Base-by-base conservation (phyloP, 2,329 filamentous ascomycete species). In the Orbilia quercus region DNA sequence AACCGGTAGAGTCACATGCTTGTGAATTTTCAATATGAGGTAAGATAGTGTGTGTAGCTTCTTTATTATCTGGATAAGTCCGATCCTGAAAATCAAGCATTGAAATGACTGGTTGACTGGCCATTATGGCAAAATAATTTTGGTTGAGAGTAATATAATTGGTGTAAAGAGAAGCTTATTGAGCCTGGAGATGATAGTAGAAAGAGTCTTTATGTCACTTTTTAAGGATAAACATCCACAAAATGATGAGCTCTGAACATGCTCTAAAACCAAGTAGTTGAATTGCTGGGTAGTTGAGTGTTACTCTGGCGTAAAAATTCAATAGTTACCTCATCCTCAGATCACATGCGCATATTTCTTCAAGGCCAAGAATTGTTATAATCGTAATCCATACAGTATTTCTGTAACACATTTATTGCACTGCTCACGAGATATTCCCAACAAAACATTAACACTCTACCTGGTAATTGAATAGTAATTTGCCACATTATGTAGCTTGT, bases 211-310 rank as follows among this genome's bases (percentile, higher is more conserved):
- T 11, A 23, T 20, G 6, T 20, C 18, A 20, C 14, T 11, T 7
- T 23, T 48, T 48, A 20, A 48, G 44, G 44, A 48, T 20, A 48
- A n/a, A 20, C 18, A 48, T 48, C 18, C 44, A 48, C 23, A 48
- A 48, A n/a, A 3, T 48, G 11, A 48, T n/a, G 18, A 48, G 5
- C 6, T 7, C 6, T 44, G 6, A 44, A 18, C 40, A 7, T 44
- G 40, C 44, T 48, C 44, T 48, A 23, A 48, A 48, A 48, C 44
- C 18, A 23, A 48, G 18, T 20, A 20, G 23, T 48, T 23, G 18
- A 44, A 48, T 23, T 23, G 44, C 44, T 48, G 44, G 11, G 11
- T 48, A 23, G 44, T 48, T 48, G 20, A 48, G 18, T 20, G 5
- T 48, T 20, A 48, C 11, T 6, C 44, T 48, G 23, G 44, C 18